These are phyloP conservation scores for Blastobotrys aristatus DNA, from an alignment of 1,139 yeast genomes.

Conservation along the genomic window DNA sequence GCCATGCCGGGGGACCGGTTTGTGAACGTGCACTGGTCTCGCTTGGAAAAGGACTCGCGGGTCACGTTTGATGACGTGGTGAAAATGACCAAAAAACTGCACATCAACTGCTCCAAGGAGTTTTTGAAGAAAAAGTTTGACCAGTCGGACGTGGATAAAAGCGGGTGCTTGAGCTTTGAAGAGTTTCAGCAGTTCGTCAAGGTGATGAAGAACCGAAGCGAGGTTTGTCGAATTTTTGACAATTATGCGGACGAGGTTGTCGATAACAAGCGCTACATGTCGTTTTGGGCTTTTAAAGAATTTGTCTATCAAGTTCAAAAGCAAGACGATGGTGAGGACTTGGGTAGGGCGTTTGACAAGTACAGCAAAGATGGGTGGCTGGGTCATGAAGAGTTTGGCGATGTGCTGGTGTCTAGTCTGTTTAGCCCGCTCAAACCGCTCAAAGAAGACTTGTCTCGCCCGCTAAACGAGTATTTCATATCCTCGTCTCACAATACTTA, in stretches of 20 bases:
- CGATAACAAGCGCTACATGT: constrained; percentile 25
- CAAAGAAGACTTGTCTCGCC: constrained; percentile 52
- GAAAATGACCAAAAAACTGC: constrained; percentile 59
- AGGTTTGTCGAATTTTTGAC: constrained; percentile 42
- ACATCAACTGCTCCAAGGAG: constrained; percentile 53
- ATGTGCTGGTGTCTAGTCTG: constrained; percentile 47
- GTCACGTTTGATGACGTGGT: constrained; percentile 66
- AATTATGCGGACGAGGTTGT: constrained; percentile 15
- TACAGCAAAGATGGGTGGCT: constrained; percentile 37
- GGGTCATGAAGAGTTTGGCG: constrained; percentile 48
- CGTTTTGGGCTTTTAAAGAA: constrained; percentile 37
- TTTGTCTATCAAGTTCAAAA: constrained; percentile 52
- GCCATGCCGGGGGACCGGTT: constrained; percentile 51
- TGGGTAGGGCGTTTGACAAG: constrained; percentile 42
- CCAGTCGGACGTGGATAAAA: constrained; percentile 43
- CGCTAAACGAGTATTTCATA: constrained; percentile 79
- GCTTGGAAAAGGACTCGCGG: constrained; percentile 34
- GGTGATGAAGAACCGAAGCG: constrained; percentile 46
- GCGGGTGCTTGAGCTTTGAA: constrained; percentile 52
- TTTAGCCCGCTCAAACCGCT: constrained; percentile 33
- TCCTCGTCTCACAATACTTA: constrained; percentile 96
- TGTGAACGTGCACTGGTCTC: constrained; percentile 53
- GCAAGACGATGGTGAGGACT: constrained; percentile 39
- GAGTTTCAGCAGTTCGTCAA: constrained; percentile 73
- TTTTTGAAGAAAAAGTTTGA: constrained; percentile 43